Evolutionary conservation across 2,329 filamentous ascomycete species (phyloP), one percentile per base, ranked within the genome.

Genomic region (Rutstroemia sydowiana): DNA sequence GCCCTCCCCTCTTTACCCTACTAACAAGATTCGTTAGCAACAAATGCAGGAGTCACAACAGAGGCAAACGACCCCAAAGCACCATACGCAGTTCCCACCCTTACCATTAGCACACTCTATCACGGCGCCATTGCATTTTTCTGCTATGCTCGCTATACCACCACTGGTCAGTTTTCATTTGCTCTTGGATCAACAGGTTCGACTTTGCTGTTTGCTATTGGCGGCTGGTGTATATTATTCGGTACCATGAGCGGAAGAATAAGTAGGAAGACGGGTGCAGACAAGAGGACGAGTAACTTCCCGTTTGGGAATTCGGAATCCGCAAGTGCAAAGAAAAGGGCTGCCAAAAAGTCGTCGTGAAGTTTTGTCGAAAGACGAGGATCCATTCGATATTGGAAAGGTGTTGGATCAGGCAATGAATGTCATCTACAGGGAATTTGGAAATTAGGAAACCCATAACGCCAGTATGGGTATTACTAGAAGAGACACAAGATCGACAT

Each of bases 251-350:
- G 73, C 59, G 78, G 79, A 1, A 70, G 73, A 55, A 78, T 85
- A 50, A 81, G 76, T 62, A 75, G 76, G 63, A 79, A 74, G 68
- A 85, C 81, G 1, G 82, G 82, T 0, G 79, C 77, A 31, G 84
- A 86, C 63, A 85, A 85, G 73, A 72, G 82, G 63, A 84, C 76
- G 23, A 75, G 75, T 54, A 81, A 79, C 10, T 87, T 80, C 59
- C 83, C 83, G 3, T 86, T 87, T 64, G 72, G 71, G 58, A 86
- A 87, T 59, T 62, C 60, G 5, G 76, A 79, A 64, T 64, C 66
- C 32, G 64, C 63, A 10, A 51, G 53, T 18, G 55, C 57, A 30
- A 62, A 58, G 56, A 66, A 66, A 57, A 64, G 57, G 48, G 32
- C 36, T 39, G 32, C 26, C 5, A 54, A 45, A 14, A 48, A 48